Conservation (phyloP, 345 rosid genomes). For the Arabis alpina region DNA sequence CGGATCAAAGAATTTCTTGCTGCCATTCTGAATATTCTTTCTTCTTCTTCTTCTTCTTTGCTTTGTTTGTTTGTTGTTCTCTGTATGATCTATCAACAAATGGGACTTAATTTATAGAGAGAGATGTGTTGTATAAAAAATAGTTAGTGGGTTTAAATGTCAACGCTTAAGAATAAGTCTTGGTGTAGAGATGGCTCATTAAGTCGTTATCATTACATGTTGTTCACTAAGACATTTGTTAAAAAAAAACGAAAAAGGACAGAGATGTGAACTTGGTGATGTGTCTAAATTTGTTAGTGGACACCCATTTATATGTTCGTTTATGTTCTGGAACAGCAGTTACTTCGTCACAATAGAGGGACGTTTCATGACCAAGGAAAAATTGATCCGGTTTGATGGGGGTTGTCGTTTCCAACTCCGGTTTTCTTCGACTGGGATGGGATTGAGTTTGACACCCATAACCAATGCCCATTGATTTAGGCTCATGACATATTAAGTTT, state of each 20-base stretch:
- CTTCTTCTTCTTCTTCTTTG: conserved; percentile 19
- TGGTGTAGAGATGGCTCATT: conserved; percentile 6
- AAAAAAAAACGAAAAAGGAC: background rate
- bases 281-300: conserved; percentile 37
- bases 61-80: conserved; percentile 3
- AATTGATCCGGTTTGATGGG: conserved; percentile 6
- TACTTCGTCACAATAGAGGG: conserved; percentile 16
- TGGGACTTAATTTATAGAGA: conserved; percentile 28
- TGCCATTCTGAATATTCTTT: conserved; percentile 27
- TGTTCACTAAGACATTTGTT: background rate
- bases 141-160: conserved; percentile 21
- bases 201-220: conserved; percentile 27
- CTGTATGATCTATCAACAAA: conserved; percentile 27
- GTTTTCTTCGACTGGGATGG: too few species aligned
- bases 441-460: too few species aligned
- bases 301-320: conserved; percentile 30
- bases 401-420: too few species aligned
- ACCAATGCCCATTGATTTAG: too few species aligned
- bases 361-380: conserved; percentile 4
- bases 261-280: conserved; percentile 22
- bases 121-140: background rate
- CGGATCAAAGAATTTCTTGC: conserved; percentile 38
- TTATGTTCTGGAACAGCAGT: conserved; percentile 27
- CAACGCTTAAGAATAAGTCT: conserved; percentile 32
- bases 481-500: too few species aligned